Evolutionary conservation across 2,329 filamentous ascomycete species (phyloP).

Genomic region (Fusarium odoratissimum): DNA sequence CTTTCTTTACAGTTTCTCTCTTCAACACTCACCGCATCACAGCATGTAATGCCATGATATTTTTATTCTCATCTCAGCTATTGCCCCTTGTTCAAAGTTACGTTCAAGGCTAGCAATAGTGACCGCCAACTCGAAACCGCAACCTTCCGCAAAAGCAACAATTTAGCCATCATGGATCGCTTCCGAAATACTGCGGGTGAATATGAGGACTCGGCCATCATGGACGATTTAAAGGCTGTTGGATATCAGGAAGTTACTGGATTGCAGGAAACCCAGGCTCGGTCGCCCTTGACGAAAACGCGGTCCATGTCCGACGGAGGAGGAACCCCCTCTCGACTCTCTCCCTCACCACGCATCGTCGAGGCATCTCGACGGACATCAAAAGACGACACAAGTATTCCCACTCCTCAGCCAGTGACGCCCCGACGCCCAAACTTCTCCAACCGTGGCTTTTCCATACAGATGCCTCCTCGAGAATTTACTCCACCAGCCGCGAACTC

Average conservation of each 20-base stretch:
- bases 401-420: conserved; percentile 68
- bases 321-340: conserved; percentile 65
- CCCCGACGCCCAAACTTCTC: conserved; percentile 76
- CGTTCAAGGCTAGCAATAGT: conserved; percentile 31
- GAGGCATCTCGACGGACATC: conserved; percentile 66
- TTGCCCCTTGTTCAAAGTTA: conserved; percentile 36
- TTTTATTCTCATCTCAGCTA: conserved; percentile 1
- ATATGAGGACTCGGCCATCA: conserved; percentile 50
- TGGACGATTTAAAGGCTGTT: conserved; percentile 44
- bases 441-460: conserved; percentile 66
- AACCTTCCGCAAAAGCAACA: conserved; percentile 3
- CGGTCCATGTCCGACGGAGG: conserved; percentile 75
- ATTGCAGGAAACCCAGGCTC: conserved; percentile 29
- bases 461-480: conserved; percentile 50
- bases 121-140: conserved; percentile 1
- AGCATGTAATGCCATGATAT: conserved; percentile 36
- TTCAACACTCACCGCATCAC: background rate
- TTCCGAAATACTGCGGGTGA: conserved; percentile 30
- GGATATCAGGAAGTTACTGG: conserved; percentile 32
- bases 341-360: conserved; percentile 68
- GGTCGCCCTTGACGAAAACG: conserved; percentile 63
- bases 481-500: conserved; percentile 53
- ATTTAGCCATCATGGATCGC: conserved; percentile 36
- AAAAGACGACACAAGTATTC: conserved; percentile 74
- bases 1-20: conserved; percentile 16